Evolutionary conservation across 257 asterid species (phyloP).

Genomic region (Linderniella brevidens): DNA sequence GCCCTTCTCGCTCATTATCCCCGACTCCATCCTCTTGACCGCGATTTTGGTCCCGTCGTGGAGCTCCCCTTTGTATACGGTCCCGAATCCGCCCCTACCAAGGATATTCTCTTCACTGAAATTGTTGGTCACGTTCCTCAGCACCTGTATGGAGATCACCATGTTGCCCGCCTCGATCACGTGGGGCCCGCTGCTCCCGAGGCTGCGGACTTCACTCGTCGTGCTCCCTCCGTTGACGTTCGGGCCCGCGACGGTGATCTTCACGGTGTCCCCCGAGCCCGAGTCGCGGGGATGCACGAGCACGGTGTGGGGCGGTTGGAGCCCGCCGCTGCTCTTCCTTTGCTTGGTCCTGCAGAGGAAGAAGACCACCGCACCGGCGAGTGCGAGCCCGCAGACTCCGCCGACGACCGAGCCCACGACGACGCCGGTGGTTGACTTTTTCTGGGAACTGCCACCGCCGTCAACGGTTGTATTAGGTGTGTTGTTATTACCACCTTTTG

Average conservation of each 20-base stretch:
- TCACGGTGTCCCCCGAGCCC: constrained; percentile 58
- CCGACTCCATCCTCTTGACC: constrained; percentile 80
- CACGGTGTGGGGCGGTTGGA: constrained; percentile 29
- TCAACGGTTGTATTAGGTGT: constrained; percentile 5
- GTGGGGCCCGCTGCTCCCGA: constrained; percentile 47
- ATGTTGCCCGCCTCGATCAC: constrained; percentile 58
- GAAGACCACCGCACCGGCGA: constrained; percentile 32
- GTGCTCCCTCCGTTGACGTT: constrained; percentile 39
- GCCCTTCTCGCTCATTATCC: constrained; percentile 63
- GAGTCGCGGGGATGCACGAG: constrained; percentile 74
- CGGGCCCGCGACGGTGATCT: constrained; percentile 48
- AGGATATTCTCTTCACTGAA: constrained; percentile 45
- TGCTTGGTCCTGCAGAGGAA: constrained; percentile 24
- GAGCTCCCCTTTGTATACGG: constrained; percentile 73
- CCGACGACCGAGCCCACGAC: constrained; percentile 59
- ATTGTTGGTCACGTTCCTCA: constrained; percentile 50
- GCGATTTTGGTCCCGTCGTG: constrained; percentile 75
- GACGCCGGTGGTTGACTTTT: constrained; percentile 33
- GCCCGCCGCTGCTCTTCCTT: constrained; percentile 24
- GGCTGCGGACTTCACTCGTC: constrained; percentile 34
- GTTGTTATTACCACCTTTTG: background rate
- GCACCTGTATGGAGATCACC: constrained; percentile 59
- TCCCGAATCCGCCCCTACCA: constrained; percentile 83
- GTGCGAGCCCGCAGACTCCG: constrained; percentile 28
- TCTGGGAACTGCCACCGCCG: constrained; percentile 9